Percentiles rank a stretch among this genome's conserved stretches.
These are phyloP conservation scores for Botrytis paeoniae DNA, from an alignment of 2,329 filamentous ascomycete genomes.

Conservation along the genomic window DNA sequence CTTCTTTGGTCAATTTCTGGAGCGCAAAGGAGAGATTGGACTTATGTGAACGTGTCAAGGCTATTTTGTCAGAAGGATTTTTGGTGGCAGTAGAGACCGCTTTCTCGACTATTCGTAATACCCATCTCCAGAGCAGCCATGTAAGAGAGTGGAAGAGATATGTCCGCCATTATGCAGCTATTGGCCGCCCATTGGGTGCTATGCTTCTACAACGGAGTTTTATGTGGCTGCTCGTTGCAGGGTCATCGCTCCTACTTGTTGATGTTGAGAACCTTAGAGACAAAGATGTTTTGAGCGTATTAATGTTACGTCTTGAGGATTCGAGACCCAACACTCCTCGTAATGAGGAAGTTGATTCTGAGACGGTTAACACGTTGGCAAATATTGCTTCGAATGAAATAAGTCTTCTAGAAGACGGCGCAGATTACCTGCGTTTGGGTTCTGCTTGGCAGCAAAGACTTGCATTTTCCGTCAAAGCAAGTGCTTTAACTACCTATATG, in stretches of 20 bases:
- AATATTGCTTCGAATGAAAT: slow-evolving; percentile 79
- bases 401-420: slow-evolving; percentile 79
- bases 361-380: slow-evolving; percentile 61
- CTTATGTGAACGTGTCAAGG: slow-evolving; percentile 68
- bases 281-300: slow-evolving; percentile 68
- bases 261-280: slow-evolving; percentile 58
- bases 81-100: slow-evolving; percentile 84
- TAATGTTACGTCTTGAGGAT: slow-evolving; percentile 52
- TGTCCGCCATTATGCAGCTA: slow-evolving; percentile 75
- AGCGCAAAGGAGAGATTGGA: slow-evolving; percentile 67
- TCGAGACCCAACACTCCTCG: slow-evolving; percentile 44
- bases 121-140: slow-evolving; percentile 60
- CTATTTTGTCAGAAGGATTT: slow-evolving; percentile 78
- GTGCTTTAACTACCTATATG: slow-evolving; percentile 76
- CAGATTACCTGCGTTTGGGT: slow-evolving; percentile 84
- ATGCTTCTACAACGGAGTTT: slow-evolving; percentile 90
- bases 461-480: slow-evolving; percentile 80
- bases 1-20: slow-evolving; percentile 80
- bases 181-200: slow-evolving; percentile 78
- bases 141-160: slow-evolving; percentile 86
- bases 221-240: slow-evolving; percentile 77
- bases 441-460: slow-evolving; percentile 84
- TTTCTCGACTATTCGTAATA: slow-evolving; percentile 85
- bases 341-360: slow-evolving; percentile 50
- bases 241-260: slow-evolving; percentile 69